Percentiles rank a stretch among this genome's conserved stretches.
Evolutionary conservation across 2,329 filamentous ascomycete species (phyloP).

Genomic region (Beauveria australis): DNA sequence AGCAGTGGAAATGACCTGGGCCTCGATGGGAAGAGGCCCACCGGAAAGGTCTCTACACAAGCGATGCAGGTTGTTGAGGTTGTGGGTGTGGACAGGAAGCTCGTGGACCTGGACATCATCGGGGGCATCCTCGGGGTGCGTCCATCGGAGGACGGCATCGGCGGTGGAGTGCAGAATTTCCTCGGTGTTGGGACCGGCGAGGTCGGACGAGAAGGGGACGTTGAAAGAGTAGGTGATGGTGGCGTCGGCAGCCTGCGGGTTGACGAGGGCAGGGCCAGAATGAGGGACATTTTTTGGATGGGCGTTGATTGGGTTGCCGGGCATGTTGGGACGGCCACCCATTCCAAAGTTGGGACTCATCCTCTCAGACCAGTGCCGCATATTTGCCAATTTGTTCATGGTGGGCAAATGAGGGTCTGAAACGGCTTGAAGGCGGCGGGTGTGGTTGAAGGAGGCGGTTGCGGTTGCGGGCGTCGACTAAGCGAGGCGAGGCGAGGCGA

Average conservation of each 20-base stretch:
- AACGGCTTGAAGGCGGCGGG: not conserved
- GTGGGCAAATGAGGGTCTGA: slow-evolving; percentile 24
- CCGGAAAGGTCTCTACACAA: slow-evolving; percentile 78
- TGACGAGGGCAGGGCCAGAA: slow-evolving; percentile 49
- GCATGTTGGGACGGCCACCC: slow-evolving; percentile 46
- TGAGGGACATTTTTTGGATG: slow-evolving; percentile 49
- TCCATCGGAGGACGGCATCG: slow-evolving; percentile 85
- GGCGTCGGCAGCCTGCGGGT: slow-evolving; percentile 63
- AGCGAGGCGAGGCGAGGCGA: not conserved
- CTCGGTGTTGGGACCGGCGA: slow-evolving; percentile 85
- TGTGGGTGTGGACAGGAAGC: slow-evolving; percentile 83
- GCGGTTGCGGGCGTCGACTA: not conserved
- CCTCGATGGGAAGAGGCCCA: slow-evolving; percentile 63
- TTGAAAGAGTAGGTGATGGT: slow-evolving; percentile 94
- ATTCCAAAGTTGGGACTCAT: slow-evolving; percentile 62
- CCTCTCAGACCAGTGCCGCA: slow-evolving; percentile 65
- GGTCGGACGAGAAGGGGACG: slow-evolving; percentile 87
- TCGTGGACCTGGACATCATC: slow-evolving; percentile 81
- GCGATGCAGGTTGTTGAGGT: slow-evolving; percentile 69
- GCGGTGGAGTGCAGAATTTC: slow-evolving; percentile 90
- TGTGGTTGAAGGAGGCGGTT: not conserved
- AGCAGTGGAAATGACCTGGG: slow-evolving; percentile 73
- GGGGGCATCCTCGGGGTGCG: slow-evolving; percentile 77
- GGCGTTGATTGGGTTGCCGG: slow-evolving; percentile 46
- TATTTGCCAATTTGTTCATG: slow-evolving; percentile 65